Percentiles rank a stretch among this genome's conserved stretches.
Evolutionary conservation across 2,329 filamentous ascomycete species (phyloP).

Genomic region (Penicillium aurantiogriseum): DNA sequence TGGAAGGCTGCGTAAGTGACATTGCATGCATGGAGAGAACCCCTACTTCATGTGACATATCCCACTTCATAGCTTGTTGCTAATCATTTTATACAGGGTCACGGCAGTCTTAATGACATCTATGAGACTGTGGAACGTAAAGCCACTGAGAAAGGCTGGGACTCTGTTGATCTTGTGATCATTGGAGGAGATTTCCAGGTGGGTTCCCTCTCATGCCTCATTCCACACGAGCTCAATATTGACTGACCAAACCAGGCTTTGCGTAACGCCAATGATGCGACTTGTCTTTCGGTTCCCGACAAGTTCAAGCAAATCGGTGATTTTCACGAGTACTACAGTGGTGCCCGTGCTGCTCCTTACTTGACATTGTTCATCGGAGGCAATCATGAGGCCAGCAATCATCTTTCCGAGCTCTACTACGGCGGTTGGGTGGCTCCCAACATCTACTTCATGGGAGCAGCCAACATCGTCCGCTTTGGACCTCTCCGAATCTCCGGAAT

Average conservation of each 20-base stretch:
- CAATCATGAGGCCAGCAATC: conserved; percentile 90
- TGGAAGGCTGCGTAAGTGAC: conserved; percentile 77
- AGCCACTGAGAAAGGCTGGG: conserved; percentile 71
- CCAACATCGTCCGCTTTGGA: conserved; percentile 81
- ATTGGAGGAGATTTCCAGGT: conserved; percentile 96
- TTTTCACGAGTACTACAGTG: conserved; percentile 92
- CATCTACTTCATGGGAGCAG: conserved; percentile 94
- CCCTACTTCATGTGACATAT: neutral
- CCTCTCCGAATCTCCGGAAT: conserved; percentile 83
- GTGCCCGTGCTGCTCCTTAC: conserved; percentile 72
- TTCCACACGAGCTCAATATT: neutral
- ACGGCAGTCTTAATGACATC: conserved; percentile 87
- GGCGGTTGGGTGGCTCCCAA: conserved; percentile 96
- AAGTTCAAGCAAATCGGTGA: conserved; percentile 89
- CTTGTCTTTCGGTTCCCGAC: conserved; percentile 80
- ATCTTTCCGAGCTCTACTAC: conserved; percentile 90
- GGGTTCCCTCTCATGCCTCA: conserved; percentile 23
- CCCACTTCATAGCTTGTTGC: neutral
- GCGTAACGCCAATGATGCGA: conserved; percentile 83
- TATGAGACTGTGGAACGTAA: conserved; percentile 74
- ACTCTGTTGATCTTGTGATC: conserved; percentile 81
- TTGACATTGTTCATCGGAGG: conserved; percentile 90
- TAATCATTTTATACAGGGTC: conserved; percentile 59
- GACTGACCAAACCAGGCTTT: conserved; percentile 58
- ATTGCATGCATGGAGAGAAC: neutral